These are phyloP conservation scores for Paspalum notatum DNA, from an alignment of 176 grass and related monocot genomes.

Conservation along the genomic window DNA sequence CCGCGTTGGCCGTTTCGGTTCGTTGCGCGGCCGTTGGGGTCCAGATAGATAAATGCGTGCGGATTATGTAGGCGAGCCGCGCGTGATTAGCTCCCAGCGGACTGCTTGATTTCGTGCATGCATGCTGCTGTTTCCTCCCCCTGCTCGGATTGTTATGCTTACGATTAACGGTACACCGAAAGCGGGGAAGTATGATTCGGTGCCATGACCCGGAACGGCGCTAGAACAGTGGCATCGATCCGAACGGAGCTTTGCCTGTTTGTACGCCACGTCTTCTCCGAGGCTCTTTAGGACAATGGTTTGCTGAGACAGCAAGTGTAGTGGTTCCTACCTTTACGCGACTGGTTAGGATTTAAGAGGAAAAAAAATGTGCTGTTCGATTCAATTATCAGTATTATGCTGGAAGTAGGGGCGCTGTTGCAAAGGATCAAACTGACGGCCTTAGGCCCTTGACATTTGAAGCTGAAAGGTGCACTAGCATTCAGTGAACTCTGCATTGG, in stretches of 20 bases:
- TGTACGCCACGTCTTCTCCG: slow-evolving; percentile 31
- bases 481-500: background rate
- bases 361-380: background rate
- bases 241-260: slow-evolving; percentile 3
- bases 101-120: background rate
- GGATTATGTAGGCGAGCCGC: background rate
- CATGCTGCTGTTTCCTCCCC: slow-evolving; percentile 20
- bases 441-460: background rate
- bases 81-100: background rate
- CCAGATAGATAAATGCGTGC: slow-evolving; percentile 5
- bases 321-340: background rate
- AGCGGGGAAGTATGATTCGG: slow-evolving; percentile 9
- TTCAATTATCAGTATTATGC: background rate
- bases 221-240: background rate
- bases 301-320: slow-evolving; percentile 26
- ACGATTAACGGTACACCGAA: background rate
- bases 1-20: too few species aligned
- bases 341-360: background rate
- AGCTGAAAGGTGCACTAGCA: background rate
- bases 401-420: background rate
- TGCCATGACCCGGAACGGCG: background rate
- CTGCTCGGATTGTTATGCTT: slow-evolving; percentile 23
- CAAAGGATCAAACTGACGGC: background rate
- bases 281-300: background rate
- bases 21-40: too few species aligned